Evolutionary conservation across 1,284 basidiomycete genomes (phyloP), one percentile per base, ranked within the genome.

Genomic region (Tranzscheliella williamsii): DNA sequence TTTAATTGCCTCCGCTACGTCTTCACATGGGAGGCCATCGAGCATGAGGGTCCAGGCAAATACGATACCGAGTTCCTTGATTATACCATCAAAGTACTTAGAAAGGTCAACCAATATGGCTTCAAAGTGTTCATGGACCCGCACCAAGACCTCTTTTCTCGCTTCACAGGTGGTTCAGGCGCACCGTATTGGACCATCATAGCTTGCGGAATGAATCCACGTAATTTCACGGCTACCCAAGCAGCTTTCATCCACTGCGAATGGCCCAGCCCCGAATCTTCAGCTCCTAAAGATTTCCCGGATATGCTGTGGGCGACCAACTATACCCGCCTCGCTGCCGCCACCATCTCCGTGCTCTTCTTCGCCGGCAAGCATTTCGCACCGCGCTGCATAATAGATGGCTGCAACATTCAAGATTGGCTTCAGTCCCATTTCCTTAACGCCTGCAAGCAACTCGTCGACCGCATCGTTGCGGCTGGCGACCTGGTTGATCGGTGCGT

Each of bases 281-380:
- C 89, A 2, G 82, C 88, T 57, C 91, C 94, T 0, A 81, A 83
- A 6, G 78, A 83, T 0, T 84, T 91, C 54, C 92, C 94, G 2
- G 85, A 87, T 40, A 98, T 98, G 94, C 70, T 93, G 58, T 97
- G 94, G 94, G 86, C 87, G 13, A 96, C 94, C 18, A 97, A 97
- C 77, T 96, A 97, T 73, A 86, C 88, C 37, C 89, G 89, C 11
- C 84, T 96, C 15, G 85, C 88, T 30, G 86, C 85, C 12, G 91
- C 92, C 74, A 95, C 92, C 4, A 76, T 97, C 43, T 95, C 91
- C 81, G 91, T 92, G 3, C 84, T 98, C 47, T 97, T 96, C 84
- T 97, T 91, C 75, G 92, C 88, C 22, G 94, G 94, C 4, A 84
- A 84, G 24, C 85, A 87, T 41, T 97, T 86, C 76, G 91, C 93